A percentile compares a stretch with the other conserved stretches of the same genome.
phyloP scores from a whole-genome alignment of 2,329 filamentous ascomycete species.

The Botrytis elliptica region DNA sequence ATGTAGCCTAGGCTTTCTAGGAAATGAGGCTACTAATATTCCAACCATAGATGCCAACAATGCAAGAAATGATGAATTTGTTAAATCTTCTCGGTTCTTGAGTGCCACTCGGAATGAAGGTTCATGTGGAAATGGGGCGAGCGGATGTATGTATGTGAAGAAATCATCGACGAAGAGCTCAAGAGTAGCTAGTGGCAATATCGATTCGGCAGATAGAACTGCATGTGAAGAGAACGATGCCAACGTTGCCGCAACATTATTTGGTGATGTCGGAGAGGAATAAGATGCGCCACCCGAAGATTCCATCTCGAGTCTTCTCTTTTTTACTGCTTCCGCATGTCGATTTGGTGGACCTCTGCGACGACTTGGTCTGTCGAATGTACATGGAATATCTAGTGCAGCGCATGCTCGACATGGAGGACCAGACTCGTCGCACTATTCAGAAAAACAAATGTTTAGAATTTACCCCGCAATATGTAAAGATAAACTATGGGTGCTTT shows the following conservation, averaged over 20 bases:
- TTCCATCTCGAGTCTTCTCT: slow-evolving; percentile 49
- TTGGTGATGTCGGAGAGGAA: slow-evolving; percentile 36
- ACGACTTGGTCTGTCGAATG: slow-evolving; percentile 62
- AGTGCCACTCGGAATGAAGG: slow-evolving; percentile 72
- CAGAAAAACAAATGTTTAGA: slow-evolving; percentile 23
- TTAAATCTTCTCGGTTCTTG: slow-evolving; percentile 63
- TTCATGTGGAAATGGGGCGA: slow-evolving; percentile 76
- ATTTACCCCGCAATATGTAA: slow-evolving; percentile 15
- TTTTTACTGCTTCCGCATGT: slow-evolving; percentile 66
- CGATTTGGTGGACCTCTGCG: slow-evolving; percentile 64
- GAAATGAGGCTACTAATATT: slow-evolving; percentile 72
- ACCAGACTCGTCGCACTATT: slow-evolving; percentile 63
- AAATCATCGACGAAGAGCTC: slow-evolving; percentile 75
- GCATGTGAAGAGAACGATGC: slow-evolving; percentile 38
- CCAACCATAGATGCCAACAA: slow-evolving; percentile 74
- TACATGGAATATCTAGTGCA: slow-evolving; percentile 65
- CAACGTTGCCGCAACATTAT: slow-evolving; percentile 38
- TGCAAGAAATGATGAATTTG: slow-evolving; percentile 65
- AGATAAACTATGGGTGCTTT: background rate
- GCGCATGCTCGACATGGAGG: slow-evolving; percentile 65
- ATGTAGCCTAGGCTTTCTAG: slow-evolving; percentile 66
- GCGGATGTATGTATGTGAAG: slow-evolving; percentile 78
- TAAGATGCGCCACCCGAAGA: slow-evolving; percentile 27
- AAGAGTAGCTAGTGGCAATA: slow-evolving; percentile 67
- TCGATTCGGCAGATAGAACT: slow-evolving; percentile 62